Evolutionary conservation across 257 asterid species (phyloP).

Genomic region (Plectranthus barbatus): DNA sequence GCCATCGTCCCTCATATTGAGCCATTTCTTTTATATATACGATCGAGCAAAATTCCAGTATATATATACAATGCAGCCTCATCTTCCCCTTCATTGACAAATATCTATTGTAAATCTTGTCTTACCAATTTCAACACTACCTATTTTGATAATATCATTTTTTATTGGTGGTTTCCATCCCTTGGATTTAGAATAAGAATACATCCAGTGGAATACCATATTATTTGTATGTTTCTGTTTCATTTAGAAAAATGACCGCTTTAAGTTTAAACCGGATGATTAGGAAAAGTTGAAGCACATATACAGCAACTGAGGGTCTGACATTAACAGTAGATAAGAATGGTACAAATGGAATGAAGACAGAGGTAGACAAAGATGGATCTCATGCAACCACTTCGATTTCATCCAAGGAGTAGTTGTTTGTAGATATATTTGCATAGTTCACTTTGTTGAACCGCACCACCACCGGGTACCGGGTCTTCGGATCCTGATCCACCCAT

Average conservation of each 20-base stretch:
- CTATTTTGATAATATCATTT: too few species aligned
- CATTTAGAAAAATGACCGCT: too few species aligned
- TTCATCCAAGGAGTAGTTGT: constrained; percentile 94
- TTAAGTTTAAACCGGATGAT: too few species aligned
- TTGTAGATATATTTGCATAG: constrained; percentile 84
- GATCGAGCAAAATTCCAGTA: too few species aligned
- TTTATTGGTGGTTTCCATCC: too few species aligned
- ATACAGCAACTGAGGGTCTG: background rate
- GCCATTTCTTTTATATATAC: background rate
- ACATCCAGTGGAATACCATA: too few species aligned
- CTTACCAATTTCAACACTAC: too few species aligned
- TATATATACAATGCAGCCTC: background rate
- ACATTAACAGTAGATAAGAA: background rate
- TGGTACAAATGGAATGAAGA: background rate
- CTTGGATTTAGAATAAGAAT: too few species aligned
- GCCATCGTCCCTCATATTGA: background rate
- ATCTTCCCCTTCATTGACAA: background rate
- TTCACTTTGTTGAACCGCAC: constrained; percentile 91
- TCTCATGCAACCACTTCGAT: constrained; percentile 40
- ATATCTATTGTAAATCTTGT: background rate
- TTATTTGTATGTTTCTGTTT: too few species aligned
- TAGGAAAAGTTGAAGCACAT: too few species aligned
- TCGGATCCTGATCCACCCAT: constrained; percentile 58
- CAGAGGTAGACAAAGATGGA: background rate
- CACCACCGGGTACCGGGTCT: constrained; percentile 84